Evolutionary conservation across 2,329 filamentous ascomycete genomes (phyloP), one percentile per base, ranked within the genome.

Genomic region (Aspergillus latus): DNA sequence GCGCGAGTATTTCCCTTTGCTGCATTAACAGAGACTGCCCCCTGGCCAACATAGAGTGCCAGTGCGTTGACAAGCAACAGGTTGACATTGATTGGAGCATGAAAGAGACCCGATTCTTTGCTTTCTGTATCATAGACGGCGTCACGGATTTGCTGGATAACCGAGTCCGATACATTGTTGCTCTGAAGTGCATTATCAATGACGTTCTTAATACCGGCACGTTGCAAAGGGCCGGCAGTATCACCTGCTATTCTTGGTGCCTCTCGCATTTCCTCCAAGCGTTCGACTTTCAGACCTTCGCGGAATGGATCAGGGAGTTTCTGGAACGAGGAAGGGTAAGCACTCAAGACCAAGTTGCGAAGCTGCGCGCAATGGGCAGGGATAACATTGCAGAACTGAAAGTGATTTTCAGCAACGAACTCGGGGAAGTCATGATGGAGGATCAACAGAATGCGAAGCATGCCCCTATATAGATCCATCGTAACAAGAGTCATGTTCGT

Each of bases 341-440:
- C 91, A 60, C 89, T 89, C 59, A 97, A 82, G 52, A 99, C 86
- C 53, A 96, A 81, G 68, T 97, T 97, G 62, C 92, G 86, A 51
- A 97, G 80, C 73, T 97, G 94, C 13, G 88, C 87, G 74, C 90
- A 94, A 67, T 94, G 88, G 49, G 86, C 84, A 1, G 92, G 90
- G 56, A 97, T 88, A 67, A 85, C 86, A 64, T 89, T 87, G 76
- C 88, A 92, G 51, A 99, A 84, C 63, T 86, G 84, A 63, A 90
- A 85, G 69, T 96, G 90, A 71, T 96, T 91, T 65, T 92, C 90
- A 5, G 90, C 88, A 42, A 99, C 77, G 73, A 96, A 99, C 55
- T 97, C 92, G 0, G 93, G 89, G 74, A 91, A 97, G 72, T 99
- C 94, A 69, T 97, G 94, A 64, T 96, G 90, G 52, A 99, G 78